Evolutionary conservation across 805 yeast genomes (phyloP).

Genomic region (Cyberlindnera japonica): DNA sequence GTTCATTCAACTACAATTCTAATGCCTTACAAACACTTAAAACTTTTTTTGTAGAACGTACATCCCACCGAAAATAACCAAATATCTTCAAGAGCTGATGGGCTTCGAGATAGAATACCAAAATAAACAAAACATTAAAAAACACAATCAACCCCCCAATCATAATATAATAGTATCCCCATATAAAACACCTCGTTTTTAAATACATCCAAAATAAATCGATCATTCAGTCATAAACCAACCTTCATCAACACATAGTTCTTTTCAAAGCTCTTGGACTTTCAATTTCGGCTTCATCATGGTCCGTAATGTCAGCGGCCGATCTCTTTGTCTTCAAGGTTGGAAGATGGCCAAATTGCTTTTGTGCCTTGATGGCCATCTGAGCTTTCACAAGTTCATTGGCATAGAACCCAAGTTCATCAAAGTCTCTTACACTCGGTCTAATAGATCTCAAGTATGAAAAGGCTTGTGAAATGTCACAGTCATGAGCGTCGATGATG

Average conservation of each 20-base stretch:
- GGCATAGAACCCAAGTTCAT: constrained; percentile 22
- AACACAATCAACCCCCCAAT: too few species aligned
- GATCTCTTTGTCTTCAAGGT: constrained; percentile 23
- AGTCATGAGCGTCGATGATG: constrained; percentile 24
- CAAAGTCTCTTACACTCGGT: constrained; percentile 25
- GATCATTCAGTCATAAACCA: background rate
- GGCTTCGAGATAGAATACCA: too few species aligned
- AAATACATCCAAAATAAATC: background rate
- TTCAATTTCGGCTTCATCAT: constrained; percentile 23
- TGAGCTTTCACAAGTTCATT: constrained; percentile 24
- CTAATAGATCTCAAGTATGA: constrained; percentile 26
- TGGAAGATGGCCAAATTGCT: constrained; percentile 16
- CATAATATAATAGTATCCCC: too few species aligned
- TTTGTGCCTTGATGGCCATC: constrained; percentile 18
- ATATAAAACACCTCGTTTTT: background rate
- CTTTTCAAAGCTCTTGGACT: constrained; percentile 27
- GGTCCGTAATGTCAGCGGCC: constrained; percentile 23
- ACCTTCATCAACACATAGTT: constrained; percentile 4
- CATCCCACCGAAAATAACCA: too few species aligned
- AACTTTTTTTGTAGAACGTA: too few species aligned
- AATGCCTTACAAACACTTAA: background rate
- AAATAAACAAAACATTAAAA: background rate
- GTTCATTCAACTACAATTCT: too few species aligned
- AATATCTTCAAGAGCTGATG: too few species aligned
- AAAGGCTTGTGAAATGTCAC: constrained; percentile 23